These are phyloP conservation scores for Trapa incisa DNA, from an alignment of 345 rosid species.

Conservation along the genomic window DNA sequence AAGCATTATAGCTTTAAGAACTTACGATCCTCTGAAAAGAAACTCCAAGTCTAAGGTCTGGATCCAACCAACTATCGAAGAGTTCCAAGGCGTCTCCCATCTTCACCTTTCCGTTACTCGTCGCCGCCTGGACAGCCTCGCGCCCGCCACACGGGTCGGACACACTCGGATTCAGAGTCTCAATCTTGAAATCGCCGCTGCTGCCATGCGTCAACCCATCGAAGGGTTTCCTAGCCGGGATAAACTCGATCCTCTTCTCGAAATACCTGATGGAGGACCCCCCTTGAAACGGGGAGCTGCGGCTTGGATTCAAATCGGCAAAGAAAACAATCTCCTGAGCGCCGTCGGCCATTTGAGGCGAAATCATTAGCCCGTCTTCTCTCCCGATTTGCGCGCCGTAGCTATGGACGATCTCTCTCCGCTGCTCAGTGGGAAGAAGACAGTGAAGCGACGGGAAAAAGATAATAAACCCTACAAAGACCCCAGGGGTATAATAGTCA, in stretches of 20 bases:
- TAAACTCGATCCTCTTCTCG: slow-evolving; percentile 44
- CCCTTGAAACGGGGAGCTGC: slow-evolving; percentile 2
- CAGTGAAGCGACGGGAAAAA: neutral
- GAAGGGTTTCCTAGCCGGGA: slow-evolving; percentile 47
- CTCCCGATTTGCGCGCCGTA: neutral
- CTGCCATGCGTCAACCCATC: slow-evolving; percentile 22
- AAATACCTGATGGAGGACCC: slow-evolving; percentile 25
- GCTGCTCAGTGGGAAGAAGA: neutral
- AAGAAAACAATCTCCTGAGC: neutral
- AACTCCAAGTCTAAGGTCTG: slow-evolving; percentile 44
- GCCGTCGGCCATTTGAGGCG: neutral
- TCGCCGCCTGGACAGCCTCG: slow-evolving; percentile 7
- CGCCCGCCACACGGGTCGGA: slow-evolving; percentile 14
- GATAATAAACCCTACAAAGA: slow-evolving; percentile 51
- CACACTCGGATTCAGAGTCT: slow-evolving; percentile 54
- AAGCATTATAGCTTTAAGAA: neutral
- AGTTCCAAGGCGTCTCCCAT: slow-evolving; percentile 37
- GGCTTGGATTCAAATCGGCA: slow-evolving; percentile 11
- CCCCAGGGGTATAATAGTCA: slow-evolving; percentile 2
- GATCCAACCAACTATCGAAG: slow-evolving; percentile 48
- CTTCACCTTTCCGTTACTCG: slow-evolving; percentile 12
- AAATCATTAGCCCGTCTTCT: neutral
- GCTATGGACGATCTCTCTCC: neutral
- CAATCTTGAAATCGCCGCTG: slow-evolving; percentile 48
- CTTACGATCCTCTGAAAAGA: slow-evolving; percentile 77